Evolutionary conservation across 176 grass and related monocot species (phyloP), one percentile per base, ranked within the genome.

Genomic region (Raddia guianensis): DNA sequence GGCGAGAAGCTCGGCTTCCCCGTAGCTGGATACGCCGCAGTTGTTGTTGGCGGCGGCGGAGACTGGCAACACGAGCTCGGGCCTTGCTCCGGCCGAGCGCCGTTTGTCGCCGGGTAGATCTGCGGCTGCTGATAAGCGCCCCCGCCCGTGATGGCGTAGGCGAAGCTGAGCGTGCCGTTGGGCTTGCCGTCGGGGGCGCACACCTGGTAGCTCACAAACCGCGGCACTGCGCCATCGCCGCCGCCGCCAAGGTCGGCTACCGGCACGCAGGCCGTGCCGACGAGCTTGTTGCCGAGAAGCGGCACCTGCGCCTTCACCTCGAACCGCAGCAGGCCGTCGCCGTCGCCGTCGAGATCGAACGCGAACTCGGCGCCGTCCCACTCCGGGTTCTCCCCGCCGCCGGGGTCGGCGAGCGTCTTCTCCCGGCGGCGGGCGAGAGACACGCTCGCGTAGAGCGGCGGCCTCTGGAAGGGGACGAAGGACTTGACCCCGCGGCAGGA

Each of bases 91-190:
- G 49, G 68, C 19, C 19, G 19, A 34, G 37, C 45, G 56, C 40
- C 72, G 43, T 67, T 45, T 1, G 20, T 18, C 43, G 11, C 63
- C 7, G 56, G 49, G 19, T 74, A 66, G 61, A 86, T 13, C 78
- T 65, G 57, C 60, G 67, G 67, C 80, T 58, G 86, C 61, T 64
- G 73, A 9, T 9, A 6, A 46, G 35, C n/a, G 69, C 67, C 47
- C n/a, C 63, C 13, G 44, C 46, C 7, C 75, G 10, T 76, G 87
- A 89, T 2, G 70, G 53, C 37, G 82, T 75, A 85, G 0, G 77
- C 63, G 66, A 93, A 87, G 12, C 52, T 86, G 73, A 93, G 82
- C 52, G 62, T 93, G 52, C 91, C 91, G 54, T 93, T 93, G 12
- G 91, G 40, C 80, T 85, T 93, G 7, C 91, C 82, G 52, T 90